Evolutionary conservation across 2,329 filamentous ascomycete genomes (phyloP).

Genomic region (Teratosphaeriaceae sp.): DNA sequence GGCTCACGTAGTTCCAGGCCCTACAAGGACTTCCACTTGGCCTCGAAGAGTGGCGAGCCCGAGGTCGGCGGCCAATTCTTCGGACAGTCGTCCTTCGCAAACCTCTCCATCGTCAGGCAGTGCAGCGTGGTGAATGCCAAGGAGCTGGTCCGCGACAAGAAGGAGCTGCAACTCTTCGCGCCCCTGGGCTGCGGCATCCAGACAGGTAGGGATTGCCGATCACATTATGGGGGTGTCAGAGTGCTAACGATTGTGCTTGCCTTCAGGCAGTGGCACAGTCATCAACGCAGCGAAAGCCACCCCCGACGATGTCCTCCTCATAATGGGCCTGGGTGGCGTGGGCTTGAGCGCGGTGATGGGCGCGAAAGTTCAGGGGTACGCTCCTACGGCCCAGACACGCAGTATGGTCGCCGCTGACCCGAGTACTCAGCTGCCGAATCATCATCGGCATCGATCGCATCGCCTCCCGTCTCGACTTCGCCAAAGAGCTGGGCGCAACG

Average conservation of each 20-base stretch:
- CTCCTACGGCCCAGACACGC: slow-evolving; percentile 14
- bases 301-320: slow-evolving; percentile 32
- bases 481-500: slow-evolving; percentile 36
- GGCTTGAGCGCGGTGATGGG: slow-evolving; percentile 44
- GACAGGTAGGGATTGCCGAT: slow-evolving; percentile 29
- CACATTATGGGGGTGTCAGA: too few species aligned
- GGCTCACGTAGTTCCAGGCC: slow-evolving; percentile 2
- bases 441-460: slow-evolving; percentile 40
- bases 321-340: slow-evolving; percentile 43
- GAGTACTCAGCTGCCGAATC: slow-evolving; percentile 1
- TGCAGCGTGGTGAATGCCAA: slow-evolving; percentile 38
- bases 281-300: slow-evolving; percentile 34
- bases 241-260: too few species aligned
- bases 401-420: background rate
- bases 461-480: slow-evolving; percentile 30
- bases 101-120: slow-evolving; percentile 33
- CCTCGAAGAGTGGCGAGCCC: slow-evolving; percentile 18
- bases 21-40: slow-evolving; percentile 21
- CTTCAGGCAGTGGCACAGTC: slow-evolving; percentile 32
- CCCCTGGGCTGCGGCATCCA: slow-evolving; percentile 43
- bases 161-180: slow-evolving; percentile 37
- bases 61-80: slow-evolving; percentile 40
- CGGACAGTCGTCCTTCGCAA: slow-evolving; percentile 42
- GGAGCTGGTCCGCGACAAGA: slow-evolving; percentile 30
- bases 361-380: slow-evolving; percentile 36